A percentile compares a stretch with the other conserved stretches of the same genome.
phyloP scores from a whole-genome alignment of 805 yeast genomes.

The Starmera caribaea region DNA sequence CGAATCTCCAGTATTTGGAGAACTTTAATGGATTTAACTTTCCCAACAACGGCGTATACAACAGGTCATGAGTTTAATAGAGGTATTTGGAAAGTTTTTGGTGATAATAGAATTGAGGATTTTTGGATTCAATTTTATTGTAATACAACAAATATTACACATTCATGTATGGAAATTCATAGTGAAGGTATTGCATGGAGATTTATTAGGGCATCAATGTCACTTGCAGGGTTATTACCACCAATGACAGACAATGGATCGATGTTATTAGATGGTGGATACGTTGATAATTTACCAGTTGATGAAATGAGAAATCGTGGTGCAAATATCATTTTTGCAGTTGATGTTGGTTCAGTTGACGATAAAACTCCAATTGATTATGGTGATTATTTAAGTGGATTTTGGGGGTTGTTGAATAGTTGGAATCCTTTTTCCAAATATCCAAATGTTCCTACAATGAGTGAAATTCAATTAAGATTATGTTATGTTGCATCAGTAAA shows the following conservation, averaged over 20 bases:
- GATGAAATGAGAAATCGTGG: constrained; percentile 86
- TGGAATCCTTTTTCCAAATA: constrained; percentile 84
- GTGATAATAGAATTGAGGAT: constrained; percentile 87
- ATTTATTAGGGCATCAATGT: constrained; percentile 92
- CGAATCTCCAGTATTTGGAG: constrained; percentile 85
- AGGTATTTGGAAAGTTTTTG: constrained; percentile 96
- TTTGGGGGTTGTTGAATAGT: constrained; percentile 81
- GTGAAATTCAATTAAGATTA: constrained; percentile 86
- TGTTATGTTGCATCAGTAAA: constrained; percentile 94
- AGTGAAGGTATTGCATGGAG: constrained; percentile 93
- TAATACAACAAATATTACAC: constrained; percentile 91
- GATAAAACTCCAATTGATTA: constrained; percentile 83
- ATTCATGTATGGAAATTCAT: constrained; percentile 92
- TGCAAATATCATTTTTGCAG: constrained; percentile 79
- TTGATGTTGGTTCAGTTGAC: constrained; percentile 93
- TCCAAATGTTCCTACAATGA: constrained; percentile 88
- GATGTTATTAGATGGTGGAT: constrained; percentile 94
- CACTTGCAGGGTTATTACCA: constrained; percentile 88
- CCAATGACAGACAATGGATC: constrained; percentile 82
- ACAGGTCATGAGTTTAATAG: constrained; percentile 97
- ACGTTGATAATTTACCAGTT: constrained; percentile 89
- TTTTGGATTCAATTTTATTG: constrained; percentile 88
- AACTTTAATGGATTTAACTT: constrained; percentile 71
- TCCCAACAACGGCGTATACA: constrained; percentile 89
- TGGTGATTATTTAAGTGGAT: constrained; percentile 89